Evolutionary conservation across 140 eudicot species (phyloP).

Genomic region (Cichorium intybus): DNA sequence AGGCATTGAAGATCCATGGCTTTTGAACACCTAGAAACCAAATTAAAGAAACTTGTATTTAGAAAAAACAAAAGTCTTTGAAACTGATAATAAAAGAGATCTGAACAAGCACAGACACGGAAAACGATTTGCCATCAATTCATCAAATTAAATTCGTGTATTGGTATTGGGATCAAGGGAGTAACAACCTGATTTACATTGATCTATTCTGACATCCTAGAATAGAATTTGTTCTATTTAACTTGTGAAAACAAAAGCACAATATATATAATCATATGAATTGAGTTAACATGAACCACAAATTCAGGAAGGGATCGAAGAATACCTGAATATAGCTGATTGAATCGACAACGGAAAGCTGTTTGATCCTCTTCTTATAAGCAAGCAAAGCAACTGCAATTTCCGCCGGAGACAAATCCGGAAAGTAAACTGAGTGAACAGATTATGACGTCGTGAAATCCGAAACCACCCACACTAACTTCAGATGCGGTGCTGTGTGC

Average conservation of each 20-base stretch:
- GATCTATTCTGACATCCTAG: too few relatives aligned
- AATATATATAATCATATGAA: background rate
- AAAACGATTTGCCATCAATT: too few relatives aligned
- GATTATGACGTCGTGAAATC: constrained; percentile 87
- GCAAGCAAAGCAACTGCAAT: too few relatives aligned
- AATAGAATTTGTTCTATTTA: background rate
- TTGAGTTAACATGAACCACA: constrained; percentile 1
- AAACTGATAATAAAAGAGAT: too few relatives aligned
- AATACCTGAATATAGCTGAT: too few relatives aligned
- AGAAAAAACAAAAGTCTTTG: background rate
- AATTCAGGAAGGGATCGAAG: background rate
- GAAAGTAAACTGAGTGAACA: constrained; percentile 65
- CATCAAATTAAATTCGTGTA: too few relatives aligned
- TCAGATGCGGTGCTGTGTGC: too few relatives aligned
- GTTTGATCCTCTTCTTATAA: too few relatives aligned
- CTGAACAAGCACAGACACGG: too few relatives aligned
- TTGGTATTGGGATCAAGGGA: too few relatives aligned
- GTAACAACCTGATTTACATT: too few relatives aligned
- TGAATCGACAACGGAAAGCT: too few relatives aligned
- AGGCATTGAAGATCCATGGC: constrained; percentile 85
- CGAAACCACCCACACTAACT: constrained; percentile 62
- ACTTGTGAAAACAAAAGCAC: constrained; percentile 4
- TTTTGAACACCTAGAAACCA: constrained; percentile 78
- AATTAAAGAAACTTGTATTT: background rate
- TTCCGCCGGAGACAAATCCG: constrained; percentile 48